Conservation (phyloP, 352 stramenopile species). For the Phytophthora macrochlamydospora region DNA sequence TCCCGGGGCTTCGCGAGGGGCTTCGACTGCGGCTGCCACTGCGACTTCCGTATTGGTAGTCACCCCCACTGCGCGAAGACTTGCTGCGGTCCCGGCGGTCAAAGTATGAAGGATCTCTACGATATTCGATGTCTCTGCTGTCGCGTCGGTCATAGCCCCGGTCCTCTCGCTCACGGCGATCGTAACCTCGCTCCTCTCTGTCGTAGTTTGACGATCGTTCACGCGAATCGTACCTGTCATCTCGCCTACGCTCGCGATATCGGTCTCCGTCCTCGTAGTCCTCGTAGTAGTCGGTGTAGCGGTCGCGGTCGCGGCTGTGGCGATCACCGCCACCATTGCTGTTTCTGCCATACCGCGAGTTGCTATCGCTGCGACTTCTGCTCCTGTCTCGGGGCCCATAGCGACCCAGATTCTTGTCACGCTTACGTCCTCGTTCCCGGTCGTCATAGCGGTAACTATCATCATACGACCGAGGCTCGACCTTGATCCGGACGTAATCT, state of each 20-base stretch:
- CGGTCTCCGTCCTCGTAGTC: slow-evolving; percentile 32
- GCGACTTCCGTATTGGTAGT: slow-evolving; percentile 32
- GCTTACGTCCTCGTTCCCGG: slow-evolving; percentile 23
- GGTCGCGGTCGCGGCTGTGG: slow-evolving; percentile 24
- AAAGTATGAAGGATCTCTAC: slow-evolving; percentile 39
- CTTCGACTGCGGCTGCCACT: slow-evolving; percentile 46
- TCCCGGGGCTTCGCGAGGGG: slow-evolving; percentile 39
- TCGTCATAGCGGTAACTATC: slow-evolving; percentile 25
- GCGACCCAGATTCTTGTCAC: neutral
- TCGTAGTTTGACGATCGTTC: slow-evolving; percentile 32
- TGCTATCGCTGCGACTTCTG: slow-evolving; percentile 20
- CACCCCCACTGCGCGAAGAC: slow-evolving; percentile 16
- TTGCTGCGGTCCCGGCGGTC: slow-evolving; percentile 35
- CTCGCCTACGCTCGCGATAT: slow-evolving; percentile 33
- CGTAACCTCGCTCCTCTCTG: slow-evolving; percentile 39
- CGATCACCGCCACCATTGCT: neutral
- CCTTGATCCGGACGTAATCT: slow-evolving; percentile 37
- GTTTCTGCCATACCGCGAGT: too few relatives aligned
- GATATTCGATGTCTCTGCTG: slow-evolving; percentile 40
- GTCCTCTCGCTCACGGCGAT: slow-evolving; percentile 35
- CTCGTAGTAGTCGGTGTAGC: slow-evolving; percentile 43
- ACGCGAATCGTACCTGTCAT: slow-evolving; percentile 34
- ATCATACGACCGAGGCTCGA: slow-evolving; percentile 27
- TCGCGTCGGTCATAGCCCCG: slow-evolving; percentile 46
- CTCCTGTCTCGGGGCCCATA: slow-evolving; percentile 30